Percentiles rank a stretch among this genome's conserved stretches.
Evolutionary conservation across 768 basidiomycete species (phyloP).

Genomic region (Cystofilobasidium capitatum): DNA sequence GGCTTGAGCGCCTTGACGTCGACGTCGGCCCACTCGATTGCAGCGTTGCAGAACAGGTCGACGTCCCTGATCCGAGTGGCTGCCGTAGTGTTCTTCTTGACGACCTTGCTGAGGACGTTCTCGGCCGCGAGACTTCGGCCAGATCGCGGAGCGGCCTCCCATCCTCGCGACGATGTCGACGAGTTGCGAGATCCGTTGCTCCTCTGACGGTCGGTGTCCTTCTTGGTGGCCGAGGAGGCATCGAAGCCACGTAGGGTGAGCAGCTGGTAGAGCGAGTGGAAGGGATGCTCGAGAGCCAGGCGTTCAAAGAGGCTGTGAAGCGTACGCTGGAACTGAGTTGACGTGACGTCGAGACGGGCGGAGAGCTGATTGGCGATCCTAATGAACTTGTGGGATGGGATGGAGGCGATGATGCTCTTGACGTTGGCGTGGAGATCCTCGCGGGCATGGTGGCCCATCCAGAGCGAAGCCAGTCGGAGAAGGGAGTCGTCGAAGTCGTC

Average conservation of each 20-base stretch:
- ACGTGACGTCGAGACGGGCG: slow-evolving; percentile 52
- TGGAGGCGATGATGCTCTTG: slow-evolving; percentile 43
- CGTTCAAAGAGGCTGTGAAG: slow-evolving; percentile 58
- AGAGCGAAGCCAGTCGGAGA: slow-evolving; percentile 72
- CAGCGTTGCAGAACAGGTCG: slow-evolving; percentile 29
- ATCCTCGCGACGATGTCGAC: neutral
- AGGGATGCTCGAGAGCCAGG: slow-evolving; percentile 80
- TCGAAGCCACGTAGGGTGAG: slow-evolving; percentile 50
- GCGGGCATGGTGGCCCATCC: slow-evolving; percentile 75
- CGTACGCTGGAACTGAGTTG: slow-evolving; percentile 45
- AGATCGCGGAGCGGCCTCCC: neutral
- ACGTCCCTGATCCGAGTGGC: slow-evolving; percentile 20
- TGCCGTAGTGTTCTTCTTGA: neutral
- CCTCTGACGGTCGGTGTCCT: neutral
- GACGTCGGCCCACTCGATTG: slow-evolving; percentile 30
- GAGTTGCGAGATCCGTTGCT: neutral
- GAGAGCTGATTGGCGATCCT: slow-evolving; percentile 88
- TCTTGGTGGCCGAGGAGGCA: neutral
- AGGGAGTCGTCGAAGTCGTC: slow-evolving; percentile 67
- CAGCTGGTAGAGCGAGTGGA: slow-evolving; percentile 83
- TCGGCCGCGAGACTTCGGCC: slow-evolving; percentile 29
- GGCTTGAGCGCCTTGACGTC: slow-evolving; percentile 8
- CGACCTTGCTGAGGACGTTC: slow-evolving; percentile 25
- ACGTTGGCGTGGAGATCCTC: slow-evolving; percentile 42
- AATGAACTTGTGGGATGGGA: slow-evolving; percentile 80